phyloP scores from a whole-genome alignment of 2,329 filamentous ascomycete species.

The Clonostachys solani region DNA sequence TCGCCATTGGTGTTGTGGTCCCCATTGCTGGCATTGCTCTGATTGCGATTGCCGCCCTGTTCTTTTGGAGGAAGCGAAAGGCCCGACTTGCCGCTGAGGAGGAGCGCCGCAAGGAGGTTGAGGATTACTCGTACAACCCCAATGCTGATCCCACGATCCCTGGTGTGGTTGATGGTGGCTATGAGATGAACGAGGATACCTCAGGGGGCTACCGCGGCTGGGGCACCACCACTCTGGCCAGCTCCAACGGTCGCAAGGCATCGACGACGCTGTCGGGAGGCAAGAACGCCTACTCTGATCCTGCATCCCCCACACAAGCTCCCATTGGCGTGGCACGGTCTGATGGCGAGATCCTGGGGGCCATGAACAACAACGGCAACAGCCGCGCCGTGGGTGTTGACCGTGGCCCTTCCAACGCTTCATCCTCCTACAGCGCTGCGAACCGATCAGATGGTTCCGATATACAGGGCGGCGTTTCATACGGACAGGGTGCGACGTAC shows the following conservation, averaged over 20 bases:
- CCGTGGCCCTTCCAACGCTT: slow-evolving; percentile 90
- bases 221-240: slow-evolving; percentile 71
- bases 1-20: slow-evolving; percentile 90
- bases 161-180: slow-evolving; percentile 40
- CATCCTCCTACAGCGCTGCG: slow-evolving; percentile 86
- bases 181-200: slow-evolving; percentile 76
- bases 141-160: slow-evolving; percentile 84
- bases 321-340: slow-evolving; percentile 66
- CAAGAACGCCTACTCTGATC: slow-evolving; percentile 67
- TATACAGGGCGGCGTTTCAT: slow-evolving; percentile 31
- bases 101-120: slow-evolving; percentile 88
- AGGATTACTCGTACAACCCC: slow-evolving; percentile 97
- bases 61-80: slow-evolving; percentile 87
- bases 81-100: slow-evolving; percentile 81
- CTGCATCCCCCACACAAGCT: slow-evolving; percentile 62
- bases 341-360: slow-evolving; percentile 75
- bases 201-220: slow-evolving; percentile 86
- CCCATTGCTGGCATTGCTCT: slow-evolving; percentile 86
- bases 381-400: slow-evolving; percentile 67
- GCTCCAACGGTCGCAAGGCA: slow-evolving; percentile 72
- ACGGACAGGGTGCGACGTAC: slow-evolving; percentile 42
- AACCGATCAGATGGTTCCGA: slow-evolving; percentile 69
- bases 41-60: slow-evolving; percentile 71
- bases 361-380: slow-evolving; percentile 66
- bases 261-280: slow-evolving; percentile 88